A percentile compares a stretch with the other conserved stretches of the same genome.
phyloP scores from a whole-genome alignment of 768 basidiomycete genomes.

The Punctularia strigosozonata region DNA sequence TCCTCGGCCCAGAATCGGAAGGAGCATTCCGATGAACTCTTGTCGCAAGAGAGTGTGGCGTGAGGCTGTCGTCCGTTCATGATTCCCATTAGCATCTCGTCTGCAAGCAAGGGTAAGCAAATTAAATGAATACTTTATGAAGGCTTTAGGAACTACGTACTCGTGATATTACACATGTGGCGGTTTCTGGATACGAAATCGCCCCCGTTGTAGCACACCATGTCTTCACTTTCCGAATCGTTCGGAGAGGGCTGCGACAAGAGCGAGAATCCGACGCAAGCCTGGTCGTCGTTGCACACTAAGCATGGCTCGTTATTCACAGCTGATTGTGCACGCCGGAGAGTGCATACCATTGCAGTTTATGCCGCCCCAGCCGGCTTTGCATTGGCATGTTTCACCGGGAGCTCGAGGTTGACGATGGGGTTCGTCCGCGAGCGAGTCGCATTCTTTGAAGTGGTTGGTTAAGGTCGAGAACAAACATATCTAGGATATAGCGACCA shows the following conservation, averaged over 20 bases:
- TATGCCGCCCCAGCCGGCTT: slow-evolving; percentile 90
- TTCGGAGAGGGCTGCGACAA: slow-evolving; percentile 27
- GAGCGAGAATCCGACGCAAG: slow-evolving; percentile 74
- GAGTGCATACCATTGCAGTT: slow-evolving; percentile 83
- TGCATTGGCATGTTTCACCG: slow-evolving; percentile 73
- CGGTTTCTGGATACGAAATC: slow-evolving; percentile 90
- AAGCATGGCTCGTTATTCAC: slow-evolving; percentile 1
- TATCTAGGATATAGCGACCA: neutral
- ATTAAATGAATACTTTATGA: neutral
- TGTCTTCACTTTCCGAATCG: slow-evolving; percentile 39
- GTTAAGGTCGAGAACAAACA: no score
- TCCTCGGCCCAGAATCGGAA: slow-evolving; percentile 99
- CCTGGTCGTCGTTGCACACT: slow-evolving; percentile 84
- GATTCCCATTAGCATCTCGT: slow-evolving; percentile 94
- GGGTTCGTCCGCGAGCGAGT: slow-evolving; percentile 84
- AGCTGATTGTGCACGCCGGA: neutral
- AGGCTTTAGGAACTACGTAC: slow-evolving; percentile 39
- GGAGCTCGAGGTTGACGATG: slow-evolving; percentile 71
- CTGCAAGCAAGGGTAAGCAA: slow-evolving; percentile 26
- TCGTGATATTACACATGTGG: slow-evolving; percentile 98
- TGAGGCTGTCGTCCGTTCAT: slow-evolving; percentile 87
- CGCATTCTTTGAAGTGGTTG: slow-evolving; percentile 59
- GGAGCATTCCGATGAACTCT: slow-evolving; percentile 48
- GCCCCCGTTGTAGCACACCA: slow-evolving; percentile 93
- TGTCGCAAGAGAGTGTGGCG: slow-evolving; percentile 91